Evolutionary conservation across 768 basidiomycete species (phyloP).

Genomic region (Boletales sp.): DNA sequence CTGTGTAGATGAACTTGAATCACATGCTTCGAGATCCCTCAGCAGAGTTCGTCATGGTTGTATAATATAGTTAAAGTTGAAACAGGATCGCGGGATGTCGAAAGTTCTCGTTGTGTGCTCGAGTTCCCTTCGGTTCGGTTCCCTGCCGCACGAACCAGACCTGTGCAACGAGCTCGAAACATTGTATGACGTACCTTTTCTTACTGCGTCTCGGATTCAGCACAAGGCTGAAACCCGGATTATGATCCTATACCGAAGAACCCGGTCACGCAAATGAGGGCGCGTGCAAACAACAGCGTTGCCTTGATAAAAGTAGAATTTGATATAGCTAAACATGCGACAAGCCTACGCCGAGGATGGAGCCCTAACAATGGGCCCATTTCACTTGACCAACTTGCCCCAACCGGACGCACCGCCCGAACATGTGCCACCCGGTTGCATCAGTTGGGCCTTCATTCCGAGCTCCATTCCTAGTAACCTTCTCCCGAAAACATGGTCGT

Average conservation of each 20-base stretch:
- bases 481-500: not conserved
- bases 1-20: no score
- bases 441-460: not conserved
- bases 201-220: not conserved
- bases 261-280: not conserved
- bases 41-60: no score
- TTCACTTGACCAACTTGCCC: no score
- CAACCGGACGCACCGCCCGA: no score
- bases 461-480: not conserved
- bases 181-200: not conserved
- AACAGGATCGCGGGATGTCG: no score
- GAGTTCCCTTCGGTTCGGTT: not conserved
- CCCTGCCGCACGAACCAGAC: no score
- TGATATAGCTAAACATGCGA: conserved; percentile 5
- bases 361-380: not conserved
- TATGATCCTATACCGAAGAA: not conserved
- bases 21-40: no score
- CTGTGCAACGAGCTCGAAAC: not conserved
- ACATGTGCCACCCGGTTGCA: no score
- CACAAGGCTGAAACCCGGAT: not conserved
- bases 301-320: not conserved
- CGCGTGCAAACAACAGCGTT: no score
- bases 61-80: no score
- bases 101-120: not conserved
- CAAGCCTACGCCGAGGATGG: not conserved